These are phyloP conservation scores for Claviceps spartinae DNA, from an alignment of 2,329 filamentous ascomycete species.

Conservation along the genomic window DNA sequence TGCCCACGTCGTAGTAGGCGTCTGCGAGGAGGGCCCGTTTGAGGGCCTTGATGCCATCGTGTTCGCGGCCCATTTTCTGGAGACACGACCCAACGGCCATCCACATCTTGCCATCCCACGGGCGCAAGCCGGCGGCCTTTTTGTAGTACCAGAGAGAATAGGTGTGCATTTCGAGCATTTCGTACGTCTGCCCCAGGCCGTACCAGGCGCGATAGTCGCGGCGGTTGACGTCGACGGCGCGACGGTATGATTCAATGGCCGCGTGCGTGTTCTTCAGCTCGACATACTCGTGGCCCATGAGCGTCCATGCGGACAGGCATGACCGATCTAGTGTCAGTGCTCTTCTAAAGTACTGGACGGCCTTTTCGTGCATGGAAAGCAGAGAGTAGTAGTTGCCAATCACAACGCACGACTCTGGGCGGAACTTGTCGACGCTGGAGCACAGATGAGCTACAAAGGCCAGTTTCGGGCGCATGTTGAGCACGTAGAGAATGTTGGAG, in stretches of 20 bases:
- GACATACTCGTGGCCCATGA: slow-evolving; percentile 98
- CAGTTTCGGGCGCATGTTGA: slow-evolving; percentile 74
- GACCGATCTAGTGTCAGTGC: slow-evolving; percentile 80
- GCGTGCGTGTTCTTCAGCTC: slow-evolving; percentile 98
- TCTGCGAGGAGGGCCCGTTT: slow-evolving; percentile 86
- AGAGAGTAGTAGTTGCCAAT: slow-evolving; percentile 96
- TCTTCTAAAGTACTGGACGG: slow-evolving; percentile 92
- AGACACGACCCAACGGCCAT: slow-evolving; percentile 87
- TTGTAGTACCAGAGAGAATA: slow-evolving; percentile 98
- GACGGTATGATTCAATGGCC: slow-evolving; percentile 89
- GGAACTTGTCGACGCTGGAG: slow-evolving; percentile 84
- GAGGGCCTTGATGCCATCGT: slow-evolving; percentile 88
- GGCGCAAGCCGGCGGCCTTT: slow-evolving; percentile 80
- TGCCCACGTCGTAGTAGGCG: slow-evolving; percentile 62
- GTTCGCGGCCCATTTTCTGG: slow-evolving; percentile 71
- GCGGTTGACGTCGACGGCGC: slow-evolving; percentile 89
- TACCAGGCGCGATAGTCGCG: slow-evolving; percentile 98
- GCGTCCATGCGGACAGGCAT: slow-evolving; percentile 89
- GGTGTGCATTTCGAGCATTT: slow-evolving; percentile 94
- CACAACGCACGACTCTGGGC: slow-evolving; percentile 91
- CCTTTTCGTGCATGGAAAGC: slow-evolving; percentile 91
- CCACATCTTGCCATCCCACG: slow-evolving; percentile 98
- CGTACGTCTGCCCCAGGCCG: slow-evolving; percentile 89
- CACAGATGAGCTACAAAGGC: slow-evolving; percentile 88
- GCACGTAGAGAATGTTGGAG: slow-evolving; percentile 93